Percentiles rank a stretch among this genome's conserved stretches.
phyloP scores from a whole-genome alignment of 805 yeast genomes.

The Ogataea siamensis region DNA sequence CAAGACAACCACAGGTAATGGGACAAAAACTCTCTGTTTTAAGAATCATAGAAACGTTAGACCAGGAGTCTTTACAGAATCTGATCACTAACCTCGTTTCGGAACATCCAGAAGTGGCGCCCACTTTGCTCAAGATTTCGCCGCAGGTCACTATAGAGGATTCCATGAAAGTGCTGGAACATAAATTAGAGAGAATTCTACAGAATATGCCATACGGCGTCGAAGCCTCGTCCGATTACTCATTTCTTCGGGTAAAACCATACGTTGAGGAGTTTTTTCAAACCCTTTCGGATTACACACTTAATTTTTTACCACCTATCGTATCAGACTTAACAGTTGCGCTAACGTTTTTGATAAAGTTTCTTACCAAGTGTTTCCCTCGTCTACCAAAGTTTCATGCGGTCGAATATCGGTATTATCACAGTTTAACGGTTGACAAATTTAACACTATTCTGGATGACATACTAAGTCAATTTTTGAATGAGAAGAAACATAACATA shows the following conservation, averaged over 20 bases:
- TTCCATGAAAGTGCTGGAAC: conserved; percentile 48
- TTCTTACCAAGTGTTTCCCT: conserved; percentile 56
- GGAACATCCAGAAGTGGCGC: conserved; percentile 59
- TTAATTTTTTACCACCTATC: conserved; percentile 69
- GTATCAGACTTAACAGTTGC: conserved; percentile 54
- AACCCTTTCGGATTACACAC: conserved; percentile 71
- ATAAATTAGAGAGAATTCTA: conserved; percentile 44
- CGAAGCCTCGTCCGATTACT: conserved; percentile 69
- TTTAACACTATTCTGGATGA: conserved; percentile 32
- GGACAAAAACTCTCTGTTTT: conserved; percentile 63
- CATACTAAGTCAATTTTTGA: conserved; percentile 26
- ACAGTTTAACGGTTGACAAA: conserved; percentile 34
- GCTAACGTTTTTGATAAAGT: conserved; percentile 58
- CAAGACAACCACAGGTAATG: conserved; percentile 37
- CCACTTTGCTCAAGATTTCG: conserved; percentile 48
- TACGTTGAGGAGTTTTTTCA: conserved; percentile 64
- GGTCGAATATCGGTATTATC: conserved; percentile 49
- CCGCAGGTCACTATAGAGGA: conserved; percentile 57
- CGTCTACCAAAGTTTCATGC: conserved; percentile 65
- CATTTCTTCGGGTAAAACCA: conserved; percentile 70
- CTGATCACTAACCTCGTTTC: conserved; percentile 53
- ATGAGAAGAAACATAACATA: conserved; percentile 34
- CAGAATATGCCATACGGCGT: conserved; percentile 71
- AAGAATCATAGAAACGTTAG: conserved; percentile 68
- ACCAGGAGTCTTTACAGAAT: conserved; percentile 50